Evolutionary conservation across 192 early-diverging fungal species (phyloP).

Genomic region (Chytriomyces hyalinus): DNA sequence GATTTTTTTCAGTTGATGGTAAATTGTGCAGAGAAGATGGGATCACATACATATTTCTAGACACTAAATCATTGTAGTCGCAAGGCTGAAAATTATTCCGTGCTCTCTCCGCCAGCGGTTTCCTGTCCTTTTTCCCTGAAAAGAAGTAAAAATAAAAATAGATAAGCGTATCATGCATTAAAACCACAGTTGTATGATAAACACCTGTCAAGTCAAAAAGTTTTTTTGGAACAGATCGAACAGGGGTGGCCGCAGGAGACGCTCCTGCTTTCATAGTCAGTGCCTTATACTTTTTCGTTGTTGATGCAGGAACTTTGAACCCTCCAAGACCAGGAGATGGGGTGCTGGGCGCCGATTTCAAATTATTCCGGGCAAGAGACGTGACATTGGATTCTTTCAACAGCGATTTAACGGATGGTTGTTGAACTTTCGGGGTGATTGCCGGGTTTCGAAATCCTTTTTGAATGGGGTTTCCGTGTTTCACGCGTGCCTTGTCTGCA

Average conservation of each 20-base stretch:
- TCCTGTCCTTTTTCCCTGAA: neutral
- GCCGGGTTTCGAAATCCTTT: too few relatives aligned
- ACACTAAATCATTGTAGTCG: neutral
- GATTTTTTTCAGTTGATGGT: neutral
- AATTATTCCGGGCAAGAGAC: neutral
- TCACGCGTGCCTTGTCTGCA: too few relatives aligned
- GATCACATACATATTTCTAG: neutral
- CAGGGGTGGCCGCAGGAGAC: neutral
- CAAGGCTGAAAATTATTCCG: neutral
- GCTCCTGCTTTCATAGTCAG: neutral
- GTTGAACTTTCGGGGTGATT: too few relatives aligned
- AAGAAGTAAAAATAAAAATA: too few relatives aligned
- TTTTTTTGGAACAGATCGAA: neutral
- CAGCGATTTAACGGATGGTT: too few relatives aligned
- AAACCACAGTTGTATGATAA: too few relatives aligned
- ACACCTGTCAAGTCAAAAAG: neutral
- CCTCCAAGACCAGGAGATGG: neutral
- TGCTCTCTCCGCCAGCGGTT: neutral
- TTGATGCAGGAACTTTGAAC: neutral
- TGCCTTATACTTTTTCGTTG: neutral
- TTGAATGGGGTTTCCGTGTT: too few relatives aligned
- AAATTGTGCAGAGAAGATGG: neutral
- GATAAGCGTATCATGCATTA: too few relatives aligned
- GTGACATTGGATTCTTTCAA: neutral
- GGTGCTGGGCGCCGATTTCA: neutral